Evolutionary conservation across 78 protist genomes (phyloP), one percentile per base, ranked within the genome.

Genomic region (Acrasis kona): DNA sequence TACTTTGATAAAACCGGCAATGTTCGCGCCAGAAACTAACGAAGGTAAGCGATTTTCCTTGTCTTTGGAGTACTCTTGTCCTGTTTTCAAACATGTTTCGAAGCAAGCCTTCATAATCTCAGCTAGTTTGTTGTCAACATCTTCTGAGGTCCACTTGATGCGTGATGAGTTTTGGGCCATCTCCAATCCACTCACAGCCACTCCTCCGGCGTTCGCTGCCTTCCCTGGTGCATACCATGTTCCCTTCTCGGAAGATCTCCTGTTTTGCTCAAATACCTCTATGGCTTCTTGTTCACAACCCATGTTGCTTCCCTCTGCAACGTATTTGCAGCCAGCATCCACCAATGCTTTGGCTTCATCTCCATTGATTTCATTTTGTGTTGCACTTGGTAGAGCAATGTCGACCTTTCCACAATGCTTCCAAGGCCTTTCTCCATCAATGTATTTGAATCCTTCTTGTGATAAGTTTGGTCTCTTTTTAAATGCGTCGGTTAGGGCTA

Each of bases 11-110:
- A 87, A 87, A 34, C 93, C 93, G 28, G 83, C 90, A 1, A 78
- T 37, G 80, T 89, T 89, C 40, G 93, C 91, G 7, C 90, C 93
- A n/a, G n/a, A n/a, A n/a, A n/a, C n/a, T n/a, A n/a, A n/a, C n/a
- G n/a, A n/a, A n/a, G n/a, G n/a, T 12, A 66, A 19, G 71, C 37
- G 37, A 65, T 79, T 12, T 39, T 73, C 7, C 10, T 19, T 29
- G 27, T 73, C 76, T 3, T 1, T 3, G 8, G 70, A 41, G 36
- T 41, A 65, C 50, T 0, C 37, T 19, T 27, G 2, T 71, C 6
- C 30, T 39, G 74, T 77, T 1, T 2, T 10, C 1, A 10, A 32
- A 4, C 36, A 1, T 38, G 35, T 58, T 28, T 34, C 34, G 61
- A 77, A 35, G 42, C 77, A 79, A 61, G 10, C 41, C 57, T 2